Base-by-base conservation (phyloP, 2,329 filamentous ascomycete species). In the Colletotrichum plurivorum region DNA sequence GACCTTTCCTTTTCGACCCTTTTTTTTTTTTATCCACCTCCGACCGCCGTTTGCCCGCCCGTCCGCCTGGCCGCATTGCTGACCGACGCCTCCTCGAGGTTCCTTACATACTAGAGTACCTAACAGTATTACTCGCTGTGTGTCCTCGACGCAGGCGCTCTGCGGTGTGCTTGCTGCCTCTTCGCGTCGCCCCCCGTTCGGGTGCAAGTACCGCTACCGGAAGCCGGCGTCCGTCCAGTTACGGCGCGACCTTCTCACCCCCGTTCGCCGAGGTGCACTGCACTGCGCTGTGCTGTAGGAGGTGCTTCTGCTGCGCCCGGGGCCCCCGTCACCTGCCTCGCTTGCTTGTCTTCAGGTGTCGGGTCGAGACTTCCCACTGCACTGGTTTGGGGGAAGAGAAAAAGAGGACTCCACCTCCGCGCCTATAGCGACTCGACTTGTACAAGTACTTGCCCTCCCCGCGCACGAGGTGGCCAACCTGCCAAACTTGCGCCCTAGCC, bases 51-150 rank as follows among this genome's bases (percentile, higher is more conserved):
- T 46, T 27, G 61, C 49, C 57, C 31, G 31, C 31, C 31, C 31
- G 31, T 36, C 31, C 31, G 31, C 31, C 7, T 62, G 36, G 53
- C 48, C 60, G 54, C 48, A 58, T 59, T 69, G 15, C 59, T 64
- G 60, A 59, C 54, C 60, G 54, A 65, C 54, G 41, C 41, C 48
- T 65, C 22, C 53, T n/a, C 61, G 46, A 39, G 16, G 16, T 46
- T 46, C 51, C 22, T 54, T 25, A 25, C 22, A 25, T 25, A 25
- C 22, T 5, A 25, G 22, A 5, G 4, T 25, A 25, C 22, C 22
- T 25, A 25, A 4, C 22, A 25, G 22, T 25, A 25, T 27, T 31
- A 25, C 8, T 60, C 18, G 12, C 36, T 7, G 31, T 25, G 2
- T 22, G 48, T 13, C 12, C 31, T 36, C 31, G 31, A 36, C 31